Conservation (phyloP, 2,329 filamentous ascomycete species). For the Aspergillus sclerotialis region DNA sequence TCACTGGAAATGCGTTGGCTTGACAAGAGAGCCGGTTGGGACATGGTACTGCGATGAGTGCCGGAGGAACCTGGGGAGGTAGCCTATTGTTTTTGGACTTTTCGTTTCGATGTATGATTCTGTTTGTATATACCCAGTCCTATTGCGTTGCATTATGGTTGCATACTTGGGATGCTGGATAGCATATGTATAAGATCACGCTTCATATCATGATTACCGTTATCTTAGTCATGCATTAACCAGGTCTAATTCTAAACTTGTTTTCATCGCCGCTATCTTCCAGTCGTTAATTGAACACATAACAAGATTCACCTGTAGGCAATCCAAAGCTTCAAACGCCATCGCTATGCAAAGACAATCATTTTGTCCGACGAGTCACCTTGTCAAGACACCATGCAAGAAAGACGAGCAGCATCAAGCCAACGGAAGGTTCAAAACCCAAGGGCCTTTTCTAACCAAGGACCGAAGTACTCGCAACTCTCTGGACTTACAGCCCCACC, state of each 20-base stretch:
- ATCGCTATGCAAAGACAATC: conserved; percentile 31
- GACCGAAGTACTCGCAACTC: conserved; percentile 85
- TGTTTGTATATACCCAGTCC: too few species aligned
- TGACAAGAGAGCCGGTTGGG: conserved; percentile 53
- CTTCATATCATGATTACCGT: too few species aligned
- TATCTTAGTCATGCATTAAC: too few species aligned
- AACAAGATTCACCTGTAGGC: too few species aligned
- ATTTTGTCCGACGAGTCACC: conserved; percentile 5
- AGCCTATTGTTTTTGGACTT: conserved; percentile 4
- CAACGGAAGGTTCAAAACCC: conserved; percentile 28
- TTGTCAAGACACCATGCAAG: too few species aligned
- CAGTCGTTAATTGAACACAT: background rate
- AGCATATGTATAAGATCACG: too few species aligned
- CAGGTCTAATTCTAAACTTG: too few species aligned
- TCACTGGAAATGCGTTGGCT: conserved; percentile 57
- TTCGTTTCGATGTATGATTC: too few species aligned
- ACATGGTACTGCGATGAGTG: conserved; percentile 53
- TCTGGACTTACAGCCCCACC: conserved; percentile 83
- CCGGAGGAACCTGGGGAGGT: conserved; percentile 34
- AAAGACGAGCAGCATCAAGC: background rate
- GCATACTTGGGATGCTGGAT: too few species aligned
- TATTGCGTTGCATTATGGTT: too few species aligned
- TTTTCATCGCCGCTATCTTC: too few species aligned
- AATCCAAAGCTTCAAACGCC: conserved; percentile 24
- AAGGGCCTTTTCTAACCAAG: conserved; percentile 59